Evolutionary conservation across 352 stramenopile species (phyloP), one percentile per base, ranked within the genome.

Genomic region (Phytophthora sp.): DNA sequence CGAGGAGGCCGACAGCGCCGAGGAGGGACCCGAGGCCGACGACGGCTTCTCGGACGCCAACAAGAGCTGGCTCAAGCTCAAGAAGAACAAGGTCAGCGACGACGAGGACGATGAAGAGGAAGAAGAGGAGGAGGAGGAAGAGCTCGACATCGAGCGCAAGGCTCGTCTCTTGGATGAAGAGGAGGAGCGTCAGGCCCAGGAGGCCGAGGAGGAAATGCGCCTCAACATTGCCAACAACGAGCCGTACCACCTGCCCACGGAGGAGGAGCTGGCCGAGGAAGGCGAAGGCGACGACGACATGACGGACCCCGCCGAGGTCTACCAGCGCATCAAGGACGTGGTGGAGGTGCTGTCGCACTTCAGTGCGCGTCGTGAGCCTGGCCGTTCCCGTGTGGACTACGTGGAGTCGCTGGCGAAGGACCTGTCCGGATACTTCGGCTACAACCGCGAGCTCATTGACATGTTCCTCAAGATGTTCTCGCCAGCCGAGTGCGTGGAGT

Each of bases 391-490:
- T 26, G 91, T 95, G 26, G 96, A 99, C 62, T 99, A 99, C 74
- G 84, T 99, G 54, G 92, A 98, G 66, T 88, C 89, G 46, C 68
- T 97, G 23, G 72, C 85, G 10, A 91, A 82, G 58, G 98, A 99
- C 75, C 74, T 99, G 60, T 82, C 91, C 30, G 97, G 97, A 66
- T 98, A 99, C 67, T 99, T 99, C 77, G 97, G 97, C 52, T 99
- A 99, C 86, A 92, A 99, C 62, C 94, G 90, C 51, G 97, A 99
- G 72, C 90, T 99, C 13, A 92, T 99, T 31, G 96, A 99, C 69
- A 97, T 99, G 78, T 95, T 96, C 66, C 69, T 98, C 24, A 92
- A 95, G 61, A 99, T 99, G 92, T 99, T 99, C 68, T 97, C 94
- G 41, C 97, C 97, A 0, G 91, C 95, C 44, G 97, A 99, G 80